These are phyloP conservation scores for Tremella yokohamensis DNA, from an alignment of 768 basidiomycete species.

Conservation along the genomic window DNA sequence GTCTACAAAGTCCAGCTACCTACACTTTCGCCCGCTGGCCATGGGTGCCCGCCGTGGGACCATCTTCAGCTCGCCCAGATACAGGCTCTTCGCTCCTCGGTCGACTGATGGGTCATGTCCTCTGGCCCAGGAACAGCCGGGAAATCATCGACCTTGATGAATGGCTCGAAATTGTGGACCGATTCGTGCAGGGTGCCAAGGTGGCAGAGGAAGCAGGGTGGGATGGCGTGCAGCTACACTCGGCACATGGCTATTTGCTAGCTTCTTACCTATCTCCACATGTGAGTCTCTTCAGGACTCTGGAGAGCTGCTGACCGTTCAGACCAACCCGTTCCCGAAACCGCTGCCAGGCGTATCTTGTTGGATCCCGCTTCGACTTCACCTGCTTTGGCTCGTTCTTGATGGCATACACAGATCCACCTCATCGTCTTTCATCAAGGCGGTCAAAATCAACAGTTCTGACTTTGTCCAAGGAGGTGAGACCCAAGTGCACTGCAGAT, in stretches of 20 bases:
- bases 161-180: conserved; percentile 60
- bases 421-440: conserved; percentile 25
- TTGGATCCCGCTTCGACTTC: conserved; percentile 26
- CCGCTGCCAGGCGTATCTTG: conserved; percentile 34
- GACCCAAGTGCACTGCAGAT: neutral
- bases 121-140: conserved; percentile 55
- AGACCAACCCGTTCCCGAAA: conserved; percentile 38
- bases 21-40: conserved; percentile 63
- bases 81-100: conserved; percentile 48
- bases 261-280: conserved; percentile 42
- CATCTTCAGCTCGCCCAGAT: conserved; percentile 55
- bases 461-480: conserved; percentile 46
- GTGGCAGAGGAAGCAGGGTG: conserved; percentile 68
- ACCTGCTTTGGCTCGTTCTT: conserved; percentile 39
- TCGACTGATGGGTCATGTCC: conserved; percentile 59
- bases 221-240: conserved; percentile 79
- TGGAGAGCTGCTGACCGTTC: conserved; percentile 5
- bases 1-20: conserved; percentile 75
- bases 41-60: conserved; percentile 64
- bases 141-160: conserved; percentile 61
- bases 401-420: conserved; percentile 20
- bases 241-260: conserved; percentile 44
- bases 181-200: conserved; percentile 66
- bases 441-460: conserved; percentile 45
- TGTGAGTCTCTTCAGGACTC: conserved; percentile 17